These are phyloP conservation scores for Fistulifera pelliculosa DNA, from an alignment of 108 stramenopile genomes.

Conservation along the genomic window DNA sequence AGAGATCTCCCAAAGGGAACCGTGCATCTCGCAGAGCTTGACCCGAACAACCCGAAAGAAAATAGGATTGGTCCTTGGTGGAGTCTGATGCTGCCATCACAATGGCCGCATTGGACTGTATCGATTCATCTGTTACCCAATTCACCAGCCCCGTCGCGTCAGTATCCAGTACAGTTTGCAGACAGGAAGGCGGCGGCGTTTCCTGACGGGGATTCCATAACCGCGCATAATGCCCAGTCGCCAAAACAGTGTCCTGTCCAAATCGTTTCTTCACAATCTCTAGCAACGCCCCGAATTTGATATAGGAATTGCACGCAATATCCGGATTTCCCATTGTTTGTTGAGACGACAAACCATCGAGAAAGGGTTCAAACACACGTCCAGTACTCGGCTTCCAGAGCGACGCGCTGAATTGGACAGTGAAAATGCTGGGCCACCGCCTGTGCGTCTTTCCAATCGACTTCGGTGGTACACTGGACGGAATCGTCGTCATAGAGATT, in stretches of 20 bases:
- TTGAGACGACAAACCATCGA: slow-evolving; percentile 37
- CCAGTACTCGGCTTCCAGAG: slow-evolving; percentile 88
- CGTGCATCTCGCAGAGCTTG: slow-evolving; percentile 60
- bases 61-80: slow-evolving; percentile 93
- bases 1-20: slow-evolving; percentile 83
- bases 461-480: slow-evolving; percentile 38
- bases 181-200: no score
- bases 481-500: slow-evolving; percentile 61
- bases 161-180: not conserved
- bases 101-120: slow-evolving; percentile 23
- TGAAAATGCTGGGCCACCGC: slow-evolving; percentile 65
- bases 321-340: slow-evolving; percentile 90
- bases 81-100: slow-evolving; percentile 67
- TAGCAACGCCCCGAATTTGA: slow-evolving; percentile 89
- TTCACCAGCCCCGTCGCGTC: slow-evolving; percentile 9
- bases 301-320: slow-evolving; percentile 81
- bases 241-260: slow-evolving; percentile 41
- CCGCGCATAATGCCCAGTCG: slow-evolving; percentile 91
- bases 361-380: slow-evolving; percentile 84
- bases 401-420: slow-evolving; percentile 63
- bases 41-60: slow-evolving; percentile 67
- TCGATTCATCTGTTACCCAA: slow-evolving; percentile 15
- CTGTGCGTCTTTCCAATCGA: slow-evolving; percentile 76
- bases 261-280: slow-evolving; percentile 46
- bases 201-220: slow-evolving; percentile 40